These are phyloP conservation scores for Phytomonas sp. DNA, from an alignment of 208 protist species.

Conservation along the genomic window DNA sequence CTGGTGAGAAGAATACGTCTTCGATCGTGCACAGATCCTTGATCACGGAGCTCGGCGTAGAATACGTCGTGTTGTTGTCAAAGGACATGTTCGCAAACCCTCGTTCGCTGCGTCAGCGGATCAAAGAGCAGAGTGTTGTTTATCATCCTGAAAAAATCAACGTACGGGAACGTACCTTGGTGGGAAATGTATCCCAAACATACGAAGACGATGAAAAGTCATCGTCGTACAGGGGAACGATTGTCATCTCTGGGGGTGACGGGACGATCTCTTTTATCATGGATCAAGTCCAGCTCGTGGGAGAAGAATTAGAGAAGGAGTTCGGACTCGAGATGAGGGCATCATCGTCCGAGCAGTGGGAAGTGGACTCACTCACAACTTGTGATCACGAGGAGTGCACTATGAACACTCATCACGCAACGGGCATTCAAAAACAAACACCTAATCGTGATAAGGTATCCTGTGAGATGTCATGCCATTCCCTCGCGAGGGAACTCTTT, in stretches of 20 bases:
- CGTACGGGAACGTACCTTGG: background rate
- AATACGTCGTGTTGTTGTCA: conserved; percentile 45
- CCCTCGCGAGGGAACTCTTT: conserved; percentile 16
- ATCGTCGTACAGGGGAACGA: conserved; percentile 44
- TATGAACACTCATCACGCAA: background rate
- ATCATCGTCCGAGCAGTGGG: no score
- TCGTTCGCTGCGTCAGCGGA: conserved; percentile 26
- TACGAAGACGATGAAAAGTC: background rate
- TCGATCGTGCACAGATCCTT: conserved; percentile 27
- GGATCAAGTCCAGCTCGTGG: conserved; percentile 48
- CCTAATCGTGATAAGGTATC: background rate
- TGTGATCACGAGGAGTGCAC: no score
- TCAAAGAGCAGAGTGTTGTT: conserved; percentile 57
- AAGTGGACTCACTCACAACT: no score
- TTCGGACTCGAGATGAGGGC: conserved; percentile 1
- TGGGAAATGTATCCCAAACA: background rate
- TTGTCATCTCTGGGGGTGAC: conserved; percentile 76
- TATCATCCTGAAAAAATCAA: conserved; percentile 9
- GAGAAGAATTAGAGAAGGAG: conserved; percentile 34
- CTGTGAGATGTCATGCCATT: background rate
- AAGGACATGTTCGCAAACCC: conserved; percentile 44
- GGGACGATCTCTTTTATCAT: conserved; percentile 81
- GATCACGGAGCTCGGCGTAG: conserved; percentile 29
- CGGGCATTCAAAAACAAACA: background rate
- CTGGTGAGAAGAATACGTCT: conserved; percentile 37